Evolutionary conservation across 805 yeast species (phyloP), one percentile per base, ranked within the genome.

Genomic region (Starmerella geochares): DNA sequence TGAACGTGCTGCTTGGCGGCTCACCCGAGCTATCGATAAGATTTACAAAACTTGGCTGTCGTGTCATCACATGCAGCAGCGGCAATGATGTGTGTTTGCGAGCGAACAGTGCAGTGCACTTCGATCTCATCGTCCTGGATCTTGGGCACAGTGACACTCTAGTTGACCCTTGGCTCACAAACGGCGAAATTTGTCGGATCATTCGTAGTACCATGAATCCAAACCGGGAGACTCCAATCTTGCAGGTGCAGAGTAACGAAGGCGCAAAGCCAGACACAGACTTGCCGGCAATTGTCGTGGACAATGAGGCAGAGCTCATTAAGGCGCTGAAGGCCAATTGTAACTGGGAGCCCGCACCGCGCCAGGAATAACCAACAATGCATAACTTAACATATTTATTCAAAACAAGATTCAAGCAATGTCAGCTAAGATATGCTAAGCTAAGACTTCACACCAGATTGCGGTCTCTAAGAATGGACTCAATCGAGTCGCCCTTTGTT

Each of bases 101-200:
- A 23, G 83, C 94, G 1, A 54, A 36, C 0, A 83, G 94, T 32
- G 81, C 80, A 47, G 83, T 86, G 17, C 81, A 79, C 61, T 90
- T 86, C 68, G 96, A 88, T 65, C 57, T 87, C 36, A 86, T 88
- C 25, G 71, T 88, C 52, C 79, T 92, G 0, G 92, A 52, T 21
- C 23, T 54, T 3, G 21, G 7, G 10, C 21, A 4, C 4, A 19
- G 8, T 14, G 33, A 19, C 3, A 41, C 45, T 2, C 17, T 10
- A 6, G 16, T 42, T 28, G 46, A 42, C 6, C 37, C 55, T 21
- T 27, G 49, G 9, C 40, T 52, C 23, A 53, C 54, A 7, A 48
- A 39, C 29, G 32, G 43, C 8, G 58, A 55, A 28, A 53, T 55
- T 14, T 47, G 43, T 9, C 47, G 53, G 2, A 44, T 90, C 28